Conservation (phyloP, 306 rosid species). For the Luffa acutangula region DNA sequence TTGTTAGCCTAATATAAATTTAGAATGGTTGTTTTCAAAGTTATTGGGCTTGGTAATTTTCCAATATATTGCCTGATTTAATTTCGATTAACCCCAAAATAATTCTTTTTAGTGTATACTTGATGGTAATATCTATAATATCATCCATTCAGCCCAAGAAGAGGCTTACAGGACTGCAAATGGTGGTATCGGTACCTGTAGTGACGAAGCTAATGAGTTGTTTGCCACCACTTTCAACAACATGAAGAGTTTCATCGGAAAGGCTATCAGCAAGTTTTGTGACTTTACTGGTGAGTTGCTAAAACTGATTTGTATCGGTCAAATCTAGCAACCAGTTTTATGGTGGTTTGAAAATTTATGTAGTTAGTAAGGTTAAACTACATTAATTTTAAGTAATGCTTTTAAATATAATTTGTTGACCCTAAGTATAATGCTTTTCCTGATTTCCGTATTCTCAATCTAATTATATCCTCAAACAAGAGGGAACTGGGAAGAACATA, state of each 20-base stretch:
- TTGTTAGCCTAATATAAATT: neutral
- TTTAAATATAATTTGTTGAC: neutral
- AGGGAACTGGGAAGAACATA: neutral
- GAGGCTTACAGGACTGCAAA: slow-evolving; percentile 12
- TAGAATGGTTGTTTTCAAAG: neutral
- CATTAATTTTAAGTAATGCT: neutral
- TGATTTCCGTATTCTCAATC: neutral
- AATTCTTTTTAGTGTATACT: neutral
- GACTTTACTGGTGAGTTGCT: slow-evolving; percentile 30
- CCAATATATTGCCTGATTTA: neutral
- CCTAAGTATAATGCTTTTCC: neutral
- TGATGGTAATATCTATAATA: slow-evolving; percentile 3
- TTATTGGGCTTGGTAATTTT: neutral
- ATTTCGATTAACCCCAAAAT: neutral
- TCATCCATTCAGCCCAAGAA: slow-evolving; percentile 20
- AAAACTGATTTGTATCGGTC: neutral
- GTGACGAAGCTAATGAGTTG: slow-evolving; percentile 39
- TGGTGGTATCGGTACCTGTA: slow-evolving; percentile 5
- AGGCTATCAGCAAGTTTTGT: slow-evolving; percentile 31
- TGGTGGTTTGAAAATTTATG: neutral
- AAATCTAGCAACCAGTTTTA: neutral
- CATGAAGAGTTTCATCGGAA: slow-evolving; percentile 26
- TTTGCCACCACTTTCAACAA: slow-evolving; percentile 37
- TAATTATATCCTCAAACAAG: neutral
- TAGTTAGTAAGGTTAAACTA: neutral